Base-by-base conservation (phyloP, 2,329 filamentous ascomycete genomes). In the Chaetomiaceae sp. region DNA sequence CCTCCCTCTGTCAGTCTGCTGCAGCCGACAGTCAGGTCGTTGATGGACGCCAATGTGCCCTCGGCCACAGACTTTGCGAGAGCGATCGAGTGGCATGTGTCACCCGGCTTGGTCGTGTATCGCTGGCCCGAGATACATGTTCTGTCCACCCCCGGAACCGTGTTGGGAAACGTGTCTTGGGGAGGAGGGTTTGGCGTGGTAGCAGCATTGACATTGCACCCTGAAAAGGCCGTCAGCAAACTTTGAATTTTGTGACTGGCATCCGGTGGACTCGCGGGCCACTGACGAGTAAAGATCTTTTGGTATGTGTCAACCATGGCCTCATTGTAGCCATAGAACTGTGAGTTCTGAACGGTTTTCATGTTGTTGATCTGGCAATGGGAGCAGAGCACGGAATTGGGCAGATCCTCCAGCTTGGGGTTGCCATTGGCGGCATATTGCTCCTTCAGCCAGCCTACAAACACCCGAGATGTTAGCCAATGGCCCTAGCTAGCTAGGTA, bases 311-410 rank as follows among this genome's bases (percentile, higher is more conserved):
- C 44, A 5, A 46, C 44, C 23, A 46, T 38, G 35, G 44, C 44
- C 34, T 14, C 35, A 16, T 46, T 46, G 34, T 46, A 46, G 5
- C 44, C 44, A 6, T 38, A 25, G 34, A 46, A 46, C 10, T 37
- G 8, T 1, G 44, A 46, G 12, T 21, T 39, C 44, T 46, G 44
- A 23, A 46, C 44, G 5, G 44, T 39, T 16, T 34, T 10, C 44
- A 46, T 46, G 33, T 31, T 46, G 34, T 39, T 46, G 33, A 46
- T 46, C 34, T 46, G 44, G 17, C 44, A 46, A 17, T 46, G 44
- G n/a, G 34, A 39, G 34, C 44, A 46, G 7, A 46, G 25, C 3
- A 46, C 44, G 6, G 44, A 38, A 7, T 38, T 25, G 16, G 44
- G 44, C 12, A 46, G 33, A 21, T 21, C 16, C 44, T 20, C 44